These are phyloP conservation scores for Vigna angularis DNA, from an alignment of 306 rosid species.

Conservation along the genomic window DNA sequence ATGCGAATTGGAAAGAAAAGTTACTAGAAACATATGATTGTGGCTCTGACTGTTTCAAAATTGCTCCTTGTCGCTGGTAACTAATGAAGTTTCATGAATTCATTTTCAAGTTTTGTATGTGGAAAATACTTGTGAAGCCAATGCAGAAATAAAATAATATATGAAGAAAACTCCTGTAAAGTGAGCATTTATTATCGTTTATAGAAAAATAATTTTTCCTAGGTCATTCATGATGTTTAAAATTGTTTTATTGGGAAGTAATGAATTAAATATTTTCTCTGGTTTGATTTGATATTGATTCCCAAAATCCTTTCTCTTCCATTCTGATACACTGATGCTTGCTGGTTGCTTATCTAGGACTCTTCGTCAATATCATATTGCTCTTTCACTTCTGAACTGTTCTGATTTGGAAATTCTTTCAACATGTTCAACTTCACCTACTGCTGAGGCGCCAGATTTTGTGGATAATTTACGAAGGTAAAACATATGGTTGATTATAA, in stretches of 20 bases:
- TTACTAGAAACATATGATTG: conserved; percentile 85
- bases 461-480: conserved; percentile 74
- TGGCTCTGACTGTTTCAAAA: conserved; percentile 66
- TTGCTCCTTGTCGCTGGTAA: conserved; percentile 87
- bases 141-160: conserved; percentile 11
- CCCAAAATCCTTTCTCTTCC: background rate
- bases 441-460: conserved; percentile 82
- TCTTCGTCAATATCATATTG: conserved; percentile 40
- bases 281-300: conserved; percentile 27
- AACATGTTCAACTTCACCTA: conserved; percentile 84
- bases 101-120: conserved; percentile 18
- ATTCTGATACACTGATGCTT: conserved; percentile 32
- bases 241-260: conserved; percentile 22
- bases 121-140: conserved; percentile 22
- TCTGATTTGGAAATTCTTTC: conserved; percentile 82
- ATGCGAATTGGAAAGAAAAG: conserved; percentile 65
- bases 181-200: background rate
- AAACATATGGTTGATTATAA: conserved; percentile 20
- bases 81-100: conserved; percentile 27
- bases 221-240: conserved; percentile 35
- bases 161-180: background rate
- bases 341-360: conserved; percentile 60
- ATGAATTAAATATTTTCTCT: conserved; percentile 1
- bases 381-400: conserved; percentile 48
- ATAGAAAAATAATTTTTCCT: conserved; percentile 5